Percentiles rank a stretch among this genome's conserved stretches.
Conservation (phyloP, 83 land plant species). For the Picea mariana region DNA sequence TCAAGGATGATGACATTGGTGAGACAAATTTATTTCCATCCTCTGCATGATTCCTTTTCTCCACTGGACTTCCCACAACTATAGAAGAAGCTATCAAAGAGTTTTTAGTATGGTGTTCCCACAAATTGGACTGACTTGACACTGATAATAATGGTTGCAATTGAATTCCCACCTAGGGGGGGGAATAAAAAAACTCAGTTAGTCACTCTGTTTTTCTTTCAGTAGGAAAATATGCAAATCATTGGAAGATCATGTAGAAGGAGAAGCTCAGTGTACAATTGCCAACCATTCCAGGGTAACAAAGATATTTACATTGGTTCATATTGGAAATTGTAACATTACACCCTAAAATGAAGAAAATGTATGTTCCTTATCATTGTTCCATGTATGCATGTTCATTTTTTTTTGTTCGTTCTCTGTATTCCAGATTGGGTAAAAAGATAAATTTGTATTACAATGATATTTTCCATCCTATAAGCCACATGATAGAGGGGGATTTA, state of each 20-base stretch:
- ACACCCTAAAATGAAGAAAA: conserved; percentile 11
- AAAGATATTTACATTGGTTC: neutral
- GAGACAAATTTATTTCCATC: too few species aligned
- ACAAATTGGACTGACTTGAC: conserved; percentile 39
- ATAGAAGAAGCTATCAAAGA: conserved; percentile 15
- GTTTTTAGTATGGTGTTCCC: conserved; percentile 51
- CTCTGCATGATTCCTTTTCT: too few species aligned
- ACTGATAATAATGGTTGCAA: conserved; percentile 21
- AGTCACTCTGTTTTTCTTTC: neutral
- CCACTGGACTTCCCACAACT: too few species aligned
- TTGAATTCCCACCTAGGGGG: conserved; percentile 1
- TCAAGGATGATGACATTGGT: too few species aligned
- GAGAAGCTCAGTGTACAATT: neutral
- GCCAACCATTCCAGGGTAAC: neutral
- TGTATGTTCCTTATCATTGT: neutral
- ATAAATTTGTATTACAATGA: neutral
- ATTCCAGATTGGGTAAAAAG: neutral
- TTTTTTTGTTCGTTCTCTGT: neutral
- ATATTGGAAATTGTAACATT: neutral
- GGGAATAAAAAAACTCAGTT: neutral
- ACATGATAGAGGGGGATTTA: neutral
- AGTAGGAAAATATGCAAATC: conserved; percentile 1
- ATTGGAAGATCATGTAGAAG: neutral
- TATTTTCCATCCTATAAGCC: neutral
- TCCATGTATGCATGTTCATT: too few species aligned